Base-by-base conservation (phyloP, 345 rosid species). In the Raphanus raphanistrum region DNA sequence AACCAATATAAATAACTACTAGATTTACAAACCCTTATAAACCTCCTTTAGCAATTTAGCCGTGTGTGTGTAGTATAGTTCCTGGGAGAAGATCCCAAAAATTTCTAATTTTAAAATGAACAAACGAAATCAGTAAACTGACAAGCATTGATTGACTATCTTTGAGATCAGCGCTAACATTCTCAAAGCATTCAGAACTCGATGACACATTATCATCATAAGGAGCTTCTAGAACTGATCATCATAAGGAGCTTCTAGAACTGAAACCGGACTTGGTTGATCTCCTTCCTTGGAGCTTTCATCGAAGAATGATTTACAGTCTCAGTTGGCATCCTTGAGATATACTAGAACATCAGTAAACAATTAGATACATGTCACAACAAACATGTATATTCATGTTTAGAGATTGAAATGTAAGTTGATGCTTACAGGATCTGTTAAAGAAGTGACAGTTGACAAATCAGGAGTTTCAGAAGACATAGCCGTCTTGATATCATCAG, bases 231-330 rank as follows among this genome's bases (percentile, higher is more conserved):
- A n/a, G n/a, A n/a, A n/a, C n/a, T n/a, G n/a, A n/a, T n/a, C n/a
- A n/a, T n/a, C n/a, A n/a, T n/a, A n/a, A n/a, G n/a, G n/a, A n/a
- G n/a, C n/a, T n/a, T n/a, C 98, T 67, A 93, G 87, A 81, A 93
- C 86, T 62, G 99, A 96, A 78, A 88, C 85, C 0, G 98, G 99
- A 85, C 98, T 93, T 29, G 99, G 99, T 80, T 96, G 99, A 38
- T 93, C 97, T 36, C 83, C 86, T 79, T 93, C 99, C 85, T 89
- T 93, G 6, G 87, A 77, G 81, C 77, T 83, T 71, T 85, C 87
- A 45, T n/a, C 80, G 76, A 82, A 41, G 80, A 84, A 65, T 75
- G 88, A 65, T 58, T 70, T 31, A 70, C 73, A 70, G 71, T 64
- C 32, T 81, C 84, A 41, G 86, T 83, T 41, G 76, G 66, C 61